Percentiles rank a stretch among this genome's conserved stretches.
Evolutionary conservation across 805 yeast species (phyloP).

Genomic region (Yamadazyma akitaensis): DNA sequence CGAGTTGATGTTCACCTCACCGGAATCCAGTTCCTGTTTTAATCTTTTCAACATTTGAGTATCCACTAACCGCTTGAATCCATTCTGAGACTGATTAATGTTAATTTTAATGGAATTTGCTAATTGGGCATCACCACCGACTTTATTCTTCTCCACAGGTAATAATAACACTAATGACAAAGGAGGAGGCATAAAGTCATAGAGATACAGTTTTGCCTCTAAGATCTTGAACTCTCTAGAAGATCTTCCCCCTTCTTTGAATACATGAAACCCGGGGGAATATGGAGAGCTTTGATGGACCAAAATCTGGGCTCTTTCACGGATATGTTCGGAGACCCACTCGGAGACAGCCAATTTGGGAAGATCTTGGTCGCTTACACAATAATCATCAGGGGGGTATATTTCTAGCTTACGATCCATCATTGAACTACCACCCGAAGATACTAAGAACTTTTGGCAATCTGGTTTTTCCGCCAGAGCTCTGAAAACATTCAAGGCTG

Average conservation of each 20-base stretch:
- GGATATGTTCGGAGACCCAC: not conserved
- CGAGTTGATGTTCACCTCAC: constrained; percentile 14
- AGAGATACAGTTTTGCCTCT: constrained; percentile 37
- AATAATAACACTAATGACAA: constrained; percentile 27
- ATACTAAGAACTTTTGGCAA: constrained; percentile 20
- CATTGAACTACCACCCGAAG: not conserved
- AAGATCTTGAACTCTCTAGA: constrained; percentile 23
- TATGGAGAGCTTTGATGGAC: not conserved
- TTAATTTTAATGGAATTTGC: constrained; percentile 13
- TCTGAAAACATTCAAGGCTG: constrained; percentile 17
- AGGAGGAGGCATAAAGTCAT: constrained; percentile 42
- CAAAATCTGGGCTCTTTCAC: not conserved
- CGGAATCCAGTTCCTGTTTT: not conserved
- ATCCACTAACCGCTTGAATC: constrained; percentile 2
- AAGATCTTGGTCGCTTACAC: constrained; percentile 25
- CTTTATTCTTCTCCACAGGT: constrained; percentile 17
- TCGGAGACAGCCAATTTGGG: constrained; percentile 9
- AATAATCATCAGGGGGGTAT: constrained; percentile 16
- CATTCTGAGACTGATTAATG: constrained; percentile 17
- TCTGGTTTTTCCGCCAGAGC: constrained; percentile 10
- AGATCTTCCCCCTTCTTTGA: constrained; percentile 30
- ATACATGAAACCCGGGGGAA: constrained; percentile 39
- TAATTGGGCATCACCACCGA: constrained; percentile 9
- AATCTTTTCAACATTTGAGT: constrained; percentile 2
- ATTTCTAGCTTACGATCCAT: constrained; percentile 10